A percentile compares a stretch with the other conserved stretches of the same genome.
These are phyloP conservation scores for Neoscytalidium dimidiatum DNA, from an alignment of 2,329 filamentous ascomycete genomes.

Conservation along the genomic window DNA sequence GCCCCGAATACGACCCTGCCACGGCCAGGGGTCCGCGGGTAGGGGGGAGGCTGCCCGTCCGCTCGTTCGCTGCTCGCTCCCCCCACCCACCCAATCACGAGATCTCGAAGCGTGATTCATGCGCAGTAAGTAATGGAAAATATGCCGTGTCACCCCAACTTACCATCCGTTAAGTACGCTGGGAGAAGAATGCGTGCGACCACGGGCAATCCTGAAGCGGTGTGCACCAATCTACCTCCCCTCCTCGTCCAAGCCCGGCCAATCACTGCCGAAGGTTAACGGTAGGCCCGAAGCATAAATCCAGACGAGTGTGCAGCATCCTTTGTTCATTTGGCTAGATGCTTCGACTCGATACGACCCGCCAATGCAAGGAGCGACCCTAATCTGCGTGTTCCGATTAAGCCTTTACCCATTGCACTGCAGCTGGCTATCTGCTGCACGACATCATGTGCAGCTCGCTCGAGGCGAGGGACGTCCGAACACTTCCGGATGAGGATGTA, in stretches of 20 bases:
- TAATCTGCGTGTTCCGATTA: neutral
- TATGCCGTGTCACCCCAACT: conserved; percentile 13
- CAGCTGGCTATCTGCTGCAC: conserved; percentile 5
- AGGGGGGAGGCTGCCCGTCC: too few relatives aligned
- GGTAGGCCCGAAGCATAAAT: conserved; percentile 16
- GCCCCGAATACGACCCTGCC: conserved; percentile 13
- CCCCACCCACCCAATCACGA: conserved; percentile 1
- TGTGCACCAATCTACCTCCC: conserved; percentile 2
- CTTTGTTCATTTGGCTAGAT: neutral
- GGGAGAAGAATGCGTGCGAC: conserved; percentile 11
- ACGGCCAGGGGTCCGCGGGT: neutral
- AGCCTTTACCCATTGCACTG: neutral
- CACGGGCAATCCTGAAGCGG: neutral
- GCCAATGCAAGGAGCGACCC: conserved; percentile 4
- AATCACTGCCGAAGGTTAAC: conserved; percentile 7
- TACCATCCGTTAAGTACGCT: conserved; percentile 10
- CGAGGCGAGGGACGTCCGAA: conserved; percentile 6
- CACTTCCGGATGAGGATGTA: neutral
- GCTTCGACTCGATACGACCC: neutral
- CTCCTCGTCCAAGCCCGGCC: neutral
- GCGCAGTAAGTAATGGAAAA: conserved; percentile 9
- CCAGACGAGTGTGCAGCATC: conserved; percentile 1
- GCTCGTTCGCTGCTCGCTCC: too few relatives aligned
- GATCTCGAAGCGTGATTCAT: conserved; percentile 13
- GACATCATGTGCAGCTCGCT: conserved; percentile 5